Conservation (phyloP, 345 rosid genomes). For the Eucalyptus tenuipes region DNA sequence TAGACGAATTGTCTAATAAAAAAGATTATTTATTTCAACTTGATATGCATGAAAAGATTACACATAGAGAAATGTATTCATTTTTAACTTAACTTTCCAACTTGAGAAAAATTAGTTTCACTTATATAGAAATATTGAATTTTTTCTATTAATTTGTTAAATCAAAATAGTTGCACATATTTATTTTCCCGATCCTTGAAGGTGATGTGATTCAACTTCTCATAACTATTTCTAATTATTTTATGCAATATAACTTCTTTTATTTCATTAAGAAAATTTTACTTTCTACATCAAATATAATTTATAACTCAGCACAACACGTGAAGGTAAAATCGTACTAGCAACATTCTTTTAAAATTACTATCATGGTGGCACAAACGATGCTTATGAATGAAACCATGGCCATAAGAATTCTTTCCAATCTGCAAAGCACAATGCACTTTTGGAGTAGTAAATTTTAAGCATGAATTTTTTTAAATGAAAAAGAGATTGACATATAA, state of each 20-base stretch:
- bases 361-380: not conserved
- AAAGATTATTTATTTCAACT: no score
- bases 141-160: no score
- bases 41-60: not conserved
- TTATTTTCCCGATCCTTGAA: not conserved
- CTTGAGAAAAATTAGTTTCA: not conserved
- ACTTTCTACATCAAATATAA: not conserved
- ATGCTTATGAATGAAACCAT: not conserved
- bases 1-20: not conserved
- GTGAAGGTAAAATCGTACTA: not conserved
- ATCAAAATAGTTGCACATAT: not conserved
- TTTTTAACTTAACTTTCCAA: no score
- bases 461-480: not conserved
- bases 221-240: not conserved
- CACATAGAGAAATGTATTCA: not conserved
- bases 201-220: not conserved
- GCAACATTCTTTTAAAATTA: not conserved
- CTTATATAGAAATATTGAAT: no score
- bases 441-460: no score
- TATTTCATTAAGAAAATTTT: no score
- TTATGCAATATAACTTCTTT: not conserved
- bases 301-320: not conserved
- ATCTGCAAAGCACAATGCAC: no score
- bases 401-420: not conserved
- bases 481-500: not conserved